Base-by-base conservation (phyloP, 345 rosid genomes). In the Aethionema arabicum region DNA sequence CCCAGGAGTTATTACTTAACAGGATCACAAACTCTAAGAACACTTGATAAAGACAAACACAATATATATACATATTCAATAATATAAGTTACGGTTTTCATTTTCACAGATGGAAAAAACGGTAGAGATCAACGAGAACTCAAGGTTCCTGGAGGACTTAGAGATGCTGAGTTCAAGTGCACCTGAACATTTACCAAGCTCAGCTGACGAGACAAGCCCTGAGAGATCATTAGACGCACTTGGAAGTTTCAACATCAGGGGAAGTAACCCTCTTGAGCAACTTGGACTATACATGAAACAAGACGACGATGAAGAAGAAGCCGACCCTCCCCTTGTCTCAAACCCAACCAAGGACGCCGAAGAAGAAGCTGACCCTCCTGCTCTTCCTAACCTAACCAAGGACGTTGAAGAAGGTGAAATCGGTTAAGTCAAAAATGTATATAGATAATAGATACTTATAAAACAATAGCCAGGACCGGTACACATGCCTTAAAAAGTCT, bases 341-440 rank as follows among this genome's bases (percentile, higher is more conserved):
- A 65, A 53, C 40, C 45, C 52, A 59, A 41, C 58, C 35, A 59
- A 45, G 0, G 76, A 88, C 55, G 83, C 75, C 0, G 98, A 85
- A 77, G 95, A 92, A 82, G 98, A 21, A 21, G 27, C 27, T 21
- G 27, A 21, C 27, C 40, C 40, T 37, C 8, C 40, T 3, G 8
- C 40, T 37, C 40, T 37, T 6, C 11, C 44, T 3, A 40, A 12
- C 44, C 44, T 6, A 8, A 12, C 6, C 44, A 40, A 40, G 10
- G 44, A 88, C 55, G 83, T 76, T 0, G 98, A 85, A 77, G 95
- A 92, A 82, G 98, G 96, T 56, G 96, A 92, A 80, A 84, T 83
- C 47, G 87, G 84, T 75, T 82, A 72, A 82, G 58, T 5, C 14
- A 29, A 39, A 12, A 6, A 50, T 64, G 59, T 52, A 53, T 59